phyloP scores from a whole-genome alignment of 306 rosid species.

The Albizia julibrissin region DNA sequence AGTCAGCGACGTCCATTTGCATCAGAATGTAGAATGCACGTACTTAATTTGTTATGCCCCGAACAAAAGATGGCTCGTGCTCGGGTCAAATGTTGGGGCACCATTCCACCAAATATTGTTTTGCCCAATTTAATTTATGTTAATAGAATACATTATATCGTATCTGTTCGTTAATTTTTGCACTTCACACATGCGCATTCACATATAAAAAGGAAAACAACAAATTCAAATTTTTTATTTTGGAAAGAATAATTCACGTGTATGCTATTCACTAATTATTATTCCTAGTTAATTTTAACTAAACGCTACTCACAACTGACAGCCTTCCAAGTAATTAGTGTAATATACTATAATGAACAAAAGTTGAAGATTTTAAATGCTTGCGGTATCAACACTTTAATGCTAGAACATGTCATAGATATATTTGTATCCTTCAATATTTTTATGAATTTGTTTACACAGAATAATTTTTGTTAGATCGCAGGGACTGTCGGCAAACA shows the following conservation, averaged over 20 bases:
- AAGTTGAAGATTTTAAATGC: not conserved
- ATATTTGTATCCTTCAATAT: not conserved
- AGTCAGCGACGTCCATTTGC: slow-evolving; percentile 20
- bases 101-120: slow-evolving; percentile 20
- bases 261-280: not conserved
- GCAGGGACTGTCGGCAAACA: not conserved
- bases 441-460: not conserved
- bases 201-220: not conserved
- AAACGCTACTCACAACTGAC: not conserved
- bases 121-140: not conserved
- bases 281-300: not conserved
- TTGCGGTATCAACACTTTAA: not conserved
- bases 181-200: not conserved
- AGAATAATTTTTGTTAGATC: not conserved
- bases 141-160: not conserved
- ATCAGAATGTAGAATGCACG: not conserved
- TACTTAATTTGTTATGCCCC: not conserved
- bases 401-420: not conserved
- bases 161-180: not conserved
- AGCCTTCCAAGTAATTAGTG: not conserved
- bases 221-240: not conserved
- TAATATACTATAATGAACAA: not conserved
- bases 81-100: not conserved
- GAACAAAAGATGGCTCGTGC: not conserved
- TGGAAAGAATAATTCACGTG: not conserved